Evolutionary conservation across 2,329 filamentous ascomycete species (phyloP).

Genomic region (Mollisia scopiformis): DNA sequence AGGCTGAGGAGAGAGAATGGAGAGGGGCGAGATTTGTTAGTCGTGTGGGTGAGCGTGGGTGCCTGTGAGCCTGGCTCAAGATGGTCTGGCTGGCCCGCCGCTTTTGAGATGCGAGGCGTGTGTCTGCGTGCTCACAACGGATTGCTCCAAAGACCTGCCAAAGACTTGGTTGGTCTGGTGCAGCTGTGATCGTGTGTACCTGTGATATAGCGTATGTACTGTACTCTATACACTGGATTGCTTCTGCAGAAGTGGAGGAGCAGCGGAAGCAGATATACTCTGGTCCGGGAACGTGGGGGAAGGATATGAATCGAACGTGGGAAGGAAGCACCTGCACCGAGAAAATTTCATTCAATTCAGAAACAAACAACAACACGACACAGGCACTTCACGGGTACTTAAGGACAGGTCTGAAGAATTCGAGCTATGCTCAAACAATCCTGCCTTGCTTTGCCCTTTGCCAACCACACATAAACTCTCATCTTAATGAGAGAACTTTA

Average conservation of each 20-base stretch:
- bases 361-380: conserved; percentile 2
- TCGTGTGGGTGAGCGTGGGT: neutral
- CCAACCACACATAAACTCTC: neutral
- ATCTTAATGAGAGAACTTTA: conserved; percentile 8
- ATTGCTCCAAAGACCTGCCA: too few relatives aligned
- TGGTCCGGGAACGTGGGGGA: too few relatives aligned
- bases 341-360: conserved; percentile 8
- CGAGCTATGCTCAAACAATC: conserved; percentile 16
- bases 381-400: conserved; percentile 16
- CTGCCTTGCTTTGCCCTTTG: conserved; percentile 14
- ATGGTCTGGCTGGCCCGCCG: conserved; percentile 8
- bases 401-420: conserved; percentile 8
- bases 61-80: neutral
- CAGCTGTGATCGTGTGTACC: too few relatives aligned
- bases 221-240: too few relatives aligned
- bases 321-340: conserved; percentile 1
- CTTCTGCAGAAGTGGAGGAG: too few relatives aligned
- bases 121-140: neutral
- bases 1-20: neutral
- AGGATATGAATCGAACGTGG: neutral
- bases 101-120: conserved; percentile 10
- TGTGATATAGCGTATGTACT: too few relatives aligned
- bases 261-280: too few relatives aligned
- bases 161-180: too few relatives aligned
- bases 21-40: too few relatives aligned